phyloP scores from a whole-genome alignment of 148 eudicot genomes.

The Fagopyrum tataricum region DNA sequence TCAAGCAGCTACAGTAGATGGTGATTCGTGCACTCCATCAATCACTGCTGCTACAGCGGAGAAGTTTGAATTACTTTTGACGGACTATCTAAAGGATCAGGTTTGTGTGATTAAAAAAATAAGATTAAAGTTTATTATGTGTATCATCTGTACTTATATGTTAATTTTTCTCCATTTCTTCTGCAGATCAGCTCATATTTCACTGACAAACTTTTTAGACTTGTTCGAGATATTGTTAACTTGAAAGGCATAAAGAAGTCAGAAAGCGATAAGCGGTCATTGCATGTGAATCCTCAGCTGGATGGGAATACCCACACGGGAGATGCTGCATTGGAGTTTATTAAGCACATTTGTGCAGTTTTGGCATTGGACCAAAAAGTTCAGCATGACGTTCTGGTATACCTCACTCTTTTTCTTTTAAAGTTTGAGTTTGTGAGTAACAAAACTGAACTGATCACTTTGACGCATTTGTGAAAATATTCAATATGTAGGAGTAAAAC shows the following conservation, averaged over 20 bases:
- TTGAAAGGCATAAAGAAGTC: slow-evolving; percentile 43
- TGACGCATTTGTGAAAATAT: not conserved
- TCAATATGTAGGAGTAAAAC: not conserved
- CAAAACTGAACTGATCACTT: not conserved
- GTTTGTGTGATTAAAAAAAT: slow-evolving; percentile 26
- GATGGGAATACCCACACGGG: slow-evolving; percentile 28
- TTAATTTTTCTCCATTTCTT: slow-evolving; percentile 3
- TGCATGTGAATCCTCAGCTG: slow-evolving; percentile 29
- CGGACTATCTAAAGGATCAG: slow-evolving; percentile 65
- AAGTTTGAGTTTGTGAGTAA: not conserved
- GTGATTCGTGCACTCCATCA: slow-evolving; percentile 77
- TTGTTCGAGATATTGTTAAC: slow-evolving; percentile 57
- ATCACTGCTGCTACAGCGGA: slow-evolving; percentile 80
- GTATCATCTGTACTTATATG: not conserved
- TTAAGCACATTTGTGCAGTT: slow-evolving; percentile 87
- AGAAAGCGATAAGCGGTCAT: slow-evolving; percentile 25
- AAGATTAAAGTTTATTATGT: not conserved
- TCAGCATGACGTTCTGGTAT: slow-evolving; percentile 87
- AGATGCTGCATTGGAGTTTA: slow-evolving; percentile 73
- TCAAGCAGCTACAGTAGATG: slow-evolving; percentile 43
- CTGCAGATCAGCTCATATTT: slow-evolving; percentile 79
- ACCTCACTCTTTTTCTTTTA: slow-evolving; percentile 11
- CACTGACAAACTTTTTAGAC: slow-evolving; percentile 55
- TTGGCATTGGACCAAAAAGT: slow-evolving; percentile 84
- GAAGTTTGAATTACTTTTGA: slow-evolving; percentile 51